Base-by-base conservation (phyloP, 805 yeast species). In the Ogataea ramenticola region DNA sequence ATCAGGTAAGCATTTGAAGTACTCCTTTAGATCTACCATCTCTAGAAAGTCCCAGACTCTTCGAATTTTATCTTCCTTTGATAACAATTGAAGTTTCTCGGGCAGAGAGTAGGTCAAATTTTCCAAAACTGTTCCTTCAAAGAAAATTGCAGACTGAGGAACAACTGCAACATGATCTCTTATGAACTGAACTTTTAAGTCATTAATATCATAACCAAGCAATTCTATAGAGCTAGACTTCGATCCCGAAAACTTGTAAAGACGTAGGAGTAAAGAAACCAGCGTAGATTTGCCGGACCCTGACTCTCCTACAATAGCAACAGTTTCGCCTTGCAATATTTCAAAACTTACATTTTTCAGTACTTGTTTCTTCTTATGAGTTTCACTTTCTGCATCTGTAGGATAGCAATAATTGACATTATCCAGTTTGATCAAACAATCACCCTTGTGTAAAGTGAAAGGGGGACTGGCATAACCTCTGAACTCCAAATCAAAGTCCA, bases 281-380 rank as follows among this genome's bases (percentile, higher is more conserved):
- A 91, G 48, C 0, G 98, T 88, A 0, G 96, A 84, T 61, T 93
- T 93, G 0, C 99, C 99, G 14, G 83, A 74, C 0, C 99, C 99
- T 2, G 97, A 86, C 31, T 75, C 79, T 0, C 99, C 99, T 3
- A 82, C 77, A 1, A 93, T 61, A 0, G 86, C 93, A 19, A 84
- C 67, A 0, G 75, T 66, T 44, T 78, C 76, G 17, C 77, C 75
- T 11, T 64, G 52, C 0, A 54, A 26, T 2, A 90, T 57, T 0
- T 46, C 36, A 29, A 83, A 63, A 10, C 61, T 59, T 7, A 85
- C 51, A 27, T 70, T 52, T 1, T 65, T 60, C 29, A 83, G 66
- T 3, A 74, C 65, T 3, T 22, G 16, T 3, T 42, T 43, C 1
- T 32, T 17, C n/a, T 46, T 39, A 7, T 39, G 29, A 20, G 10